phyloP scores from a whole-genome alignment of 2,329 filamentous ascomycete genomes.

The Botryotinia narcissicola region DNA sequence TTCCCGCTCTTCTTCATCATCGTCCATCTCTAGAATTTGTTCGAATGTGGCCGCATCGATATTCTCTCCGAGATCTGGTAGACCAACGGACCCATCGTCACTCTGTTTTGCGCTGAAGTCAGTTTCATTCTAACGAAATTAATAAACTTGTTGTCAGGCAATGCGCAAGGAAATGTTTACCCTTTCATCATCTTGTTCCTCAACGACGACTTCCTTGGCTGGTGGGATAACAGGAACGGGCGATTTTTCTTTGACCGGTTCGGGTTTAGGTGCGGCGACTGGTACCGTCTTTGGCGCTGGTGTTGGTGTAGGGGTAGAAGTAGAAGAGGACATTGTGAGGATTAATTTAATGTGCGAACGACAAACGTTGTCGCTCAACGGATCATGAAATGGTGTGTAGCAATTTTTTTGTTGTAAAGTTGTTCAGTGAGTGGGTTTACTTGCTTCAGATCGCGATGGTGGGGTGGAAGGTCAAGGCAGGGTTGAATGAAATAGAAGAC shows the following conservation, averaged over 20 bases:
- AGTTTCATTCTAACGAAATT: not conserved
- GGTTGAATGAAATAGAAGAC: conserved; percentile 3
- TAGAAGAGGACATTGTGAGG: conserved; percentile 11
- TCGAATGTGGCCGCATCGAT: conserved; percentile 81
- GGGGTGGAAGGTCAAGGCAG: conserved; percentile 15
- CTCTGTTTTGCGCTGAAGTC: conserved; percentile 31
- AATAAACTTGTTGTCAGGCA: not conserved
- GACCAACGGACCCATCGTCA: conserved; percentile 37
- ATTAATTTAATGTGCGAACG: not conserved
- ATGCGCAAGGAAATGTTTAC: conserved; percentile 16
- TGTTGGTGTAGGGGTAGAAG: not conserved
- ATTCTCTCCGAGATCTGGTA: conserved; percentile 63
- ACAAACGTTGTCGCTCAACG: conserved; percentile 13
- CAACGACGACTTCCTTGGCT: not conserved
- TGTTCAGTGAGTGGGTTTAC: conserved; percentile 8
- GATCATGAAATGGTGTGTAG: not conserved
- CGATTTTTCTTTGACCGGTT: conserved; percentile 12
- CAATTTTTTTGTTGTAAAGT: conserved; percentile 7
- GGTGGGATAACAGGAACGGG: not conserved
- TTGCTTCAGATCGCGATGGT: conserved; percentile 17
- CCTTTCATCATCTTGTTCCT: conserved; percentile 23
- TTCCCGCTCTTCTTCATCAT: conserved; percentile 77
- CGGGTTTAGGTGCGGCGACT: not conserved
- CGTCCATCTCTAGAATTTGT: conserved; percentile 98
- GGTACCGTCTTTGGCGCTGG: not conserved